These are phyloP conservation scores for Fistulinella cinereoalba DNA, from an alignment of 1,284 basidiomycete genomes.

Conservation along the genomic window DNA sequence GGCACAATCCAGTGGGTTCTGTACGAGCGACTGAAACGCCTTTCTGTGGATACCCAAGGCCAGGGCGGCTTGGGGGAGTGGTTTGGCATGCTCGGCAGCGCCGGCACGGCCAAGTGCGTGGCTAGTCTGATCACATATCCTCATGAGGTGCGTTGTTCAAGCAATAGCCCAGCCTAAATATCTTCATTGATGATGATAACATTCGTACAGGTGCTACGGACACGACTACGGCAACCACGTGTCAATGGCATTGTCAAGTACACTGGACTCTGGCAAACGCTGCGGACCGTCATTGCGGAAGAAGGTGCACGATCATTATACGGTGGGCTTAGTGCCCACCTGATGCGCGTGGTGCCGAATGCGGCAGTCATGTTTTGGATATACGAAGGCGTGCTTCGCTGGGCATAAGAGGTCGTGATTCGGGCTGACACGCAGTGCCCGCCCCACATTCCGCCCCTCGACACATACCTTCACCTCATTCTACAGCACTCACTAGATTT, in stretches of 20 bases:
- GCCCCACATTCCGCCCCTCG: not conserved
- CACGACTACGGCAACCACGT: slow-evolving; percentile 85
- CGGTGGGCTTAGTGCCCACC: slow-evolving; percentile 90
- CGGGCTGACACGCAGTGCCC: no score
- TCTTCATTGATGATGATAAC: no score
- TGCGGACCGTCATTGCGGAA: slow-evolving; percentile 84
- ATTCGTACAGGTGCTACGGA: slow-evolving; percentile 88
- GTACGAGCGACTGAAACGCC: slow-evolving; percentile 82
- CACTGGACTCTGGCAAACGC: slow-evolving; percentile 81
- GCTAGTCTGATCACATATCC: slow-evolving; percentile 95
- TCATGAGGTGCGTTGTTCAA: slow-evolving; percentile 69
- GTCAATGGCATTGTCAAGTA: slow-evolving; percentile 80
- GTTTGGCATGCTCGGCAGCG: slow-evolving; percentile 84
- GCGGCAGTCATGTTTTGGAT: slow-evolving; percentile 95
- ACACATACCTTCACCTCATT: not conserved
- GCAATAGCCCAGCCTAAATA: not conserved
- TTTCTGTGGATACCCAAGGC: slow-evolving; percentile 53
- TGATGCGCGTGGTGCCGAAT: slow-evolving; percentile 96
- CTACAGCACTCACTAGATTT: slow-evolving; percentile 16
- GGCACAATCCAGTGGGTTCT: slow-evolving; percentile 98
- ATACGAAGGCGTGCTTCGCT: slow-evolving; percentile 74
- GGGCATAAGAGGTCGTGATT: slow-evolving; percentile 26
- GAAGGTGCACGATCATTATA: slow-evolving; percentile 88
- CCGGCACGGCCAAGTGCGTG: slow-evolving; percentile 91
- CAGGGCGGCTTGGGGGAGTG: slow-evolving; percentile 61